A percentile compares a stretch with the other conserved stretches of the same genome.
Evolutionary conservation across 192 early-diverging fungal species (phyloP).

Genomic region (Umbelopsis sp.): DNA sequence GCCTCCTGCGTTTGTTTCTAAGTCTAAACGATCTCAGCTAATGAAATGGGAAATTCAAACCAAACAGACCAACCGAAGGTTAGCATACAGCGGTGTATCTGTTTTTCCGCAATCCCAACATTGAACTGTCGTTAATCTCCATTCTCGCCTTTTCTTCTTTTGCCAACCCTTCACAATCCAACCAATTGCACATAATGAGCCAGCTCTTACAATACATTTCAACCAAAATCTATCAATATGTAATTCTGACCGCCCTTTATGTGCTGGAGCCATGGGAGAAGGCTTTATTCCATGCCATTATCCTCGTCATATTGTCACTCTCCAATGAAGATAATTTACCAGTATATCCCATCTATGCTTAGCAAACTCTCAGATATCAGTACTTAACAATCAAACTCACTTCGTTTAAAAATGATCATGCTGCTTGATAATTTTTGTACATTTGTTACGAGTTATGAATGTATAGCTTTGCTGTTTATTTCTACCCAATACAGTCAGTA

Average conservation of each 20-base stretch:
- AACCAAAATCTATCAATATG: slow-evolving; percentile 85
- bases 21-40: no score
- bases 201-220: slow-evolving; percentile 56
- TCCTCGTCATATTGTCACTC: slow-evolving; percentile 33
- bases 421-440: no score
- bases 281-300: slow-evolving; percentile 68
- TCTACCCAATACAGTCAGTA: no score
- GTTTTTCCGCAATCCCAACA: no score
- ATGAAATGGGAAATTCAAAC: no score
- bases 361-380: slow-evolving; percentile 18
- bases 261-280: slow-evolving; percentile 99
- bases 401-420: background rate
- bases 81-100: no score
- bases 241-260: slow-evolving; percentile 92
- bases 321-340: slow-evolving; percentile 32
- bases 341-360: slow-evolving; percentile 37
- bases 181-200: slow-evolving; percentile 7
- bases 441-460: no score
- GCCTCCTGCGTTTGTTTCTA: no score
- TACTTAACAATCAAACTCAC: background rate
- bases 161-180: background rate
- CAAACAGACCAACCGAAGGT: no score
- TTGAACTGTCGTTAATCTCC: no score
- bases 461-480: no score
- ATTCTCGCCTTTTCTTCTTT: no score